A percentile compares a stretch with the other conserved stretches of the same genome.
Evolutionary conservation across 768 basidiomycete species (phyloP).

Genomic region (Agrocybe praecox): DNA sequence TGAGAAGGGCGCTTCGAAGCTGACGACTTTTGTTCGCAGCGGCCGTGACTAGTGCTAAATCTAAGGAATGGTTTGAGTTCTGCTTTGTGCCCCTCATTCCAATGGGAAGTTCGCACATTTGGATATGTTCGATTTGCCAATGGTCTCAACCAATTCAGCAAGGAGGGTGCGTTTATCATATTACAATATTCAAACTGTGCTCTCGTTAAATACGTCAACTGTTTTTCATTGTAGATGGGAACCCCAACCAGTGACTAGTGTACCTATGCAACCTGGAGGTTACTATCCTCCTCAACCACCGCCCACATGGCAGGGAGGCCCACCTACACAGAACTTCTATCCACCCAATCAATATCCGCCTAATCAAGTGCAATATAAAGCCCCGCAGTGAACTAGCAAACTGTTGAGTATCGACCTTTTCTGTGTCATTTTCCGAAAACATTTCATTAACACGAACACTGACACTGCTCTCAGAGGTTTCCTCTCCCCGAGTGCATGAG

Average conservation of each 20-base stretch:
- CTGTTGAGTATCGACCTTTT: background rate
- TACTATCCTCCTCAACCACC: conserved; percentile 22
- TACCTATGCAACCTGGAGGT: conserved; percentile 16
- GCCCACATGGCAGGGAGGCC: conserved; percentile 14
- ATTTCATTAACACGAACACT: background rate
- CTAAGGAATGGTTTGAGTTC: conserved; percentile 65
- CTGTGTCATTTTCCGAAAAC: too few relatives aligned
- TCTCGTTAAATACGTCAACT: background rate
- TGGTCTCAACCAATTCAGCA: conserved; percentile 53
- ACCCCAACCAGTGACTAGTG: conserved; percentile 18
- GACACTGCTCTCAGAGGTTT: too few relatives aligned
- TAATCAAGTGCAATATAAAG: conserved; percentile 5
- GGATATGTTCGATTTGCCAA: conserved; percentile 70
- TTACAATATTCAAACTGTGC: background rate
- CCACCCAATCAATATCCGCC: conserved; percentile 1
- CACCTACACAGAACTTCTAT: conserved; percentile 3
- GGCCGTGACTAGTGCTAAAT: conserved; percentile 58
- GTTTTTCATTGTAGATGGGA: conserved; percentile 24
- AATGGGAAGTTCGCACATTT: conserved; percentile 56
- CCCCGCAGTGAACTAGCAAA: background rate
- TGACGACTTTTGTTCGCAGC: conserved; percentile 26
- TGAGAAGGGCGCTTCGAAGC: background rate
- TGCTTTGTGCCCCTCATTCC: conserved; percentile 71
- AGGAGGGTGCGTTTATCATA: conserved; percentile 37
- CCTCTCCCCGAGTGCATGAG: too few relatives aligned